phyloP scores from a whole-genome alignment of 2,329 filamentous ascomycete species.

The Colletotrichum trifolii region DNA sequence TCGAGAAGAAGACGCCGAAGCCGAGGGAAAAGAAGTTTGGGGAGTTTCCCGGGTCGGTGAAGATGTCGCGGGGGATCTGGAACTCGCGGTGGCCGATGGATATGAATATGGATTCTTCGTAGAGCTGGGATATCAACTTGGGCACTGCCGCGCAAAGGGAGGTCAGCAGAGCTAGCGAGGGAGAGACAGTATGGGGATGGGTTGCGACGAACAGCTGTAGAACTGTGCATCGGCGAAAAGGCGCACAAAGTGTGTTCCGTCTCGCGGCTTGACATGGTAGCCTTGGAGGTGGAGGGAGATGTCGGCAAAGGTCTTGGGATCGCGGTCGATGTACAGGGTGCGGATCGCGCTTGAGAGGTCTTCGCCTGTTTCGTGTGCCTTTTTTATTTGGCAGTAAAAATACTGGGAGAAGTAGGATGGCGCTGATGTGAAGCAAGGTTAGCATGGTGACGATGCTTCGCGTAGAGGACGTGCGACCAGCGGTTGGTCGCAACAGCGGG shows the following conservation, averaged over 20 bases:
- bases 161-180: no score
- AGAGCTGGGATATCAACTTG: slow-evolving; percentile 88
- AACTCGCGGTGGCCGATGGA: slow-evolving; percentile 89
- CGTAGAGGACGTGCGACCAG: not conserved
- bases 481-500: slow-evolving; percentile 2
- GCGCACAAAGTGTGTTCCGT: slow-evolving; percentile 89
- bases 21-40: slow-evolving; percentile 96
- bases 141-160: slow-evolving; percentile 68
- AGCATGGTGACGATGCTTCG: not conserved
- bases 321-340: slow-evolving; percentile 94
- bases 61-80: slow-evolving; percentile 88
- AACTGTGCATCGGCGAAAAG: slow-evolving; percentile 96
- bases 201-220: slow-evolving; percentile 74
- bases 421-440: slow-evolving; percentile 61
- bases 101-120: slow-evolving; percentile 92
- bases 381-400: slow-evolving; percentile 83
- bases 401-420: slow-evolving; percentile 97
- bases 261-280: slow-evolving; percentile 84
- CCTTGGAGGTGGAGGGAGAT: slow-evolving; percentile 92
- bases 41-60: slow-evolving; percentile 86
- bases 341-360: slow-evolving; percentile 65
- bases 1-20: slow-evolving; percentile 88
- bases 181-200: no score
- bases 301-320: slow-evolving; percentile 88
- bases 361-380: slow-evolving; percentile 69